A percentile compares a stretch with the other conserved stretches of the same genome.
phyloP scores from a whole-genome alignment of 176 grass and related monocot genomes.

The Avena atlantica region DNA sequence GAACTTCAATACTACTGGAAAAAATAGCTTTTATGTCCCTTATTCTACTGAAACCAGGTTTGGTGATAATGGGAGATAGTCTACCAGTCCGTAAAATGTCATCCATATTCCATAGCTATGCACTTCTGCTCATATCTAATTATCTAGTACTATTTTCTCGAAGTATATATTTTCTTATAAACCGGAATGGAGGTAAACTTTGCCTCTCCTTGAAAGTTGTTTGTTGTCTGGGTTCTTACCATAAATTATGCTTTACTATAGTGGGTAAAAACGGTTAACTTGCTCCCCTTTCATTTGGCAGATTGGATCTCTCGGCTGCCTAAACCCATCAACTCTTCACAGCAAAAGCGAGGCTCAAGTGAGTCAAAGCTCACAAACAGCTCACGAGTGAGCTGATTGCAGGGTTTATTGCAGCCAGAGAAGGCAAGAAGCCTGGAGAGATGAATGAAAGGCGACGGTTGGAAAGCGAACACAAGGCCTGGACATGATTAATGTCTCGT shows the following conservation, averaged over 20 bases:
- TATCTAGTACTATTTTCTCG: no score
- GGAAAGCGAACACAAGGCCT: conserved; percentile 30
- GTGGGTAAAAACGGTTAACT: conserved; percentile 29
- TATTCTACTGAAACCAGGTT: background rate
- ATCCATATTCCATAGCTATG: background rate
- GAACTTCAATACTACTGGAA: background rate
- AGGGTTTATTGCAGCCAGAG: conserved; percentile 25
- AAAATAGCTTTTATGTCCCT: background rate
- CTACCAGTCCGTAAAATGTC: background rate
- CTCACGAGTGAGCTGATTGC: background rate
- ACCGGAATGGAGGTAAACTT: no score
- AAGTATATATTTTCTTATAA: no score
- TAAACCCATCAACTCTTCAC: background rate
- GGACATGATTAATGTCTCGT: conserved; percentile 35
- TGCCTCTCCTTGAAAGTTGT: background rate
- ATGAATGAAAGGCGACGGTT: background rate
- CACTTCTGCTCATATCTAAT: background rate
- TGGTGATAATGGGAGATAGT: background rate
- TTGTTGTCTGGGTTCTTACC: background rate
- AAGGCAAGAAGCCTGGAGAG: background rate
- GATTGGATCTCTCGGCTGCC: background rate
- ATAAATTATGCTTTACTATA: conserved; percentile 30
- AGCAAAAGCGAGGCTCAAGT: background rate
- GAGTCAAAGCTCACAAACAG: background rate
- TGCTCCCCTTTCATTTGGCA: conserved; percentile 1